Evolutionary conservation across 2,329 filamentous ascomycete species (phyloP), one percentile per base, ranked within the genome.

Genomic region (Didymellaceae sp.): DNA sequence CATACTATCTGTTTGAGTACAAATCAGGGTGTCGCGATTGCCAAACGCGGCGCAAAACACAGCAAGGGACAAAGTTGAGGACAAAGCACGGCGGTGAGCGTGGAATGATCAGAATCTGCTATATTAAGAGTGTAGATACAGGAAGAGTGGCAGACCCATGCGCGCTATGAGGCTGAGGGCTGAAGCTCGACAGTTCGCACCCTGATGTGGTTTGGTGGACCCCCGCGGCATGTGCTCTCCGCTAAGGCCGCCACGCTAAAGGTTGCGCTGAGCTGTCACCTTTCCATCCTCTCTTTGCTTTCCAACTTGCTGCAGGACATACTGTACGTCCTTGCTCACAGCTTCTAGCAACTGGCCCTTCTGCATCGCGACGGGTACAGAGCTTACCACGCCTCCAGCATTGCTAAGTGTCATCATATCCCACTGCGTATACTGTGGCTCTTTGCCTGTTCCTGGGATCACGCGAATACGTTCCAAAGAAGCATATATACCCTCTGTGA

Each of bases 321-420:
- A 39, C 89, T 77, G 3, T 81, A 83, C 67, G 82, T 62, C 49
- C 28, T 53, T 53, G 26, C 43, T 47, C 13, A 53, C 40, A 9
- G 49, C 49, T 30, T 53, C 49, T 5, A 53, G 39, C 10, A 53
- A 33, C 33, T 53, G 43, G 26, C 39, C 33, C 54, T 83, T 85
- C 76, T 91, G 88, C 58, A 87, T 67, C 77, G 79, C 85, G 67
- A 80, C 76, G 0, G 89, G 89, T 47, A 92, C 63, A 21, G 80
- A 71, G 14, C 52, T 45, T 8, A 62, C 55, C 6, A 61, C 38
- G 0, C 89, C 89, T 45, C 80, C 79, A 0, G 89, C 89, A 68
- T 92, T 83, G 52, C 85, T 88, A 9, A 86, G 82, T 8, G 89
- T 92, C 7, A 84, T 87, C 87, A 93, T 92, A 50, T 87, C 77